Evolutionary conservation across 257 asterid species (phyloP).

Genomic region (Solanum acaule): DNA sequence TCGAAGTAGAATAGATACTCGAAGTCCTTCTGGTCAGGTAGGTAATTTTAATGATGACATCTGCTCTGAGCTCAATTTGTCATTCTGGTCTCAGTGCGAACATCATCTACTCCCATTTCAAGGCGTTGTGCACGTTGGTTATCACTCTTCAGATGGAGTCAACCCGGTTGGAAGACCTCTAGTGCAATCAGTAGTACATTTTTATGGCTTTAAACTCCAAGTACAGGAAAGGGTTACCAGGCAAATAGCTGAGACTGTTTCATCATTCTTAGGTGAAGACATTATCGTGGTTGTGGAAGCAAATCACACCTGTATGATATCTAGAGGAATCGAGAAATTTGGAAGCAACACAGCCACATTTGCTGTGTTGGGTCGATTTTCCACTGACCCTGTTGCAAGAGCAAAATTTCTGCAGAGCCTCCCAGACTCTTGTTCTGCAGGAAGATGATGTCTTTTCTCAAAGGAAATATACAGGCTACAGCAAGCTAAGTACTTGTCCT

Average conservation of each 20-base stretch:
- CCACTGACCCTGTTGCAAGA: conserved; percentile 54
- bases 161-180: conserved; percentile 42
- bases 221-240: conserved; percentile 94
- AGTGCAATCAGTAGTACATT: conserved; percentile 67
- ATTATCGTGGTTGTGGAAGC: conserved; percentile 88
- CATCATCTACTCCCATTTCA: conserved; percentile 94
- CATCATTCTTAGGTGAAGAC: conserved; percentile 66
- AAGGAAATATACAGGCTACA: not conserved
- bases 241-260: conserved; percentile 78
- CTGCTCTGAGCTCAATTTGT: conserved; percentile 49
- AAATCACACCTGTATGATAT: conserved; percentile 88
- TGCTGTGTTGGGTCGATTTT: conserved; percentile 79
- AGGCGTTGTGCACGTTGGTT: conserved; percentile 72
- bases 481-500: not conserved
- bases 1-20: conserved; percentile 22
- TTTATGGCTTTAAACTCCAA: conserved; percentile 89
- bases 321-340: conserved; percentile 83
- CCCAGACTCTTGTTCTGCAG: conserved; percentile 26
- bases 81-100: conserved; percentile 87
- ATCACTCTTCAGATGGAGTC: conserved; percentile 25
- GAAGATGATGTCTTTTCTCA: conserved; percentile 8
- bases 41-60: conserved; percentile 20
- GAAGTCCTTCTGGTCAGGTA: conserved; percentile 15
- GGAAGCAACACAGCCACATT: conserved; percentile 86
- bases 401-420: conserved; percentile 70